Conservation (phyloP, 768 basidiomycete genomes). For the Suillus brevipes region DNA sequence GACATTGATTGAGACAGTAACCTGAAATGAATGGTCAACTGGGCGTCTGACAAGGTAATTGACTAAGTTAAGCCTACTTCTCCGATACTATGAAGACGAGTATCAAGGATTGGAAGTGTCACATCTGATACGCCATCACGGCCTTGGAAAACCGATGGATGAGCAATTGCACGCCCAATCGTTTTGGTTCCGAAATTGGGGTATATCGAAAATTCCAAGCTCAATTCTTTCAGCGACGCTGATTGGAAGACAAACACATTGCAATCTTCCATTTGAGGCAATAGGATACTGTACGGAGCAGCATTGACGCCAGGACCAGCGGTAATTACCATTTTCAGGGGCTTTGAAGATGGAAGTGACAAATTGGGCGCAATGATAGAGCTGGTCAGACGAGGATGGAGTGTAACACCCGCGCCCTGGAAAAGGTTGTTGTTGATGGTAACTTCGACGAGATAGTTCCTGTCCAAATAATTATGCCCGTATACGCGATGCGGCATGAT, state of each 20-base stretch:
- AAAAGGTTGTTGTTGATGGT: constrained; percentile 65
- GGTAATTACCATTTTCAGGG: constrained; percentile 94
- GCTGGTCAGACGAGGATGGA: constrained; percentile 74
- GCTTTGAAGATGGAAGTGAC: constrained; percentile 66
- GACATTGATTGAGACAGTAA: constrained; percentile 84
- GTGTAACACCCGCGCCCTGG: constrained; percentile 46
- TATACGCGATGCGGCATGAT: constrained; percentile 98
- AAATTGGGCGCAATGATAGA: constrained; percentile 66
- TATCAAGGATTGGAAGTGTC: constrained; percentile 81
- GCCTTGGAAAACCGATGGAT: constrained; percentile 69
- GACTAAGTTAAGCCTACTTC: constrained; percentile 53
- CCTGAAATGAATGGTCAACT: constrained; percentile 42
- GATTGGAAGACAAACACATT: constrained; percentile 88
- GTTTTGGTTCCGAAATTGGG: constrained; percentile 98
- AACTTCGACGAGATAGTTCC: constrained; percentile 81
- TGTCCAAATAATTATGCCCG: constrained; percentile 94
- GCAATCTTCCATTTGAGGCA: constrained; percentile 72
- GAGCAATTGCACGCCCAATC: constrained; percentile 87
- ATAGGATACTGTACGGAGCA: constrained; percentile 86
- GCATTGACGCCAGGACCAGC: constrained; percentile 80
- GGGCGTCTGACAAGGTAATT: constrained; percentile 1
- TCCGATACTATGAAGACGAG: constrained; percentile 90
- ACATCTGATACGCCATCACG: constrained; percentile 54
- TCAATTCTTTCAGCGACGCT: constrained; percentile 66
- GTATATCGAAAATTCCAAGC: constrained; percentile 91